Conservation (phyloP, 2,329 filamentous ascomycete genomes). For the Monascus ruber region DNA sequence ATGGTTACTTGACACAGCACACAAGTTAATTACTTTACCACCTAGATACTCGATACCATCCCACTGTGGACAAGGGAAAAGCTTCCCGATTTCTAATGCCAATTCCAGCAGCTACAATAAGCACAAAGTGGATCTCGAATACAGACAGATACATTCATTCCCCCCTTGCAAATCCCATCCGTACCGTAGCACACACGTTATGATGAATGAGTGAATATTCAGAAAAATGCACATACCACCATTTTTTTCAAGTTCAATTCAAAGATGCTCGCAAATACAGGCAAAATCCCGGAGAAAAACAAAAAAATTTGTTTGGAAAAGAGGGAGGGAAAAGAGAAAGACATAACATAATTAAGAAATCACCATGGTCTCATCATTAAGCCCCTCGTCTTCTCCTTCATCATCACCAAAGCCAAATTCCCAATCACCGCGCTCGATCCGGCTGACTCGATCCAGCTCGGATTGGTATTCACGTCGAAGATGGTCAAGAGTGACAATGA, state of each 20-base stretch:
- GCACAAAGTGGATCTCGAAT: too few relatives aligned
- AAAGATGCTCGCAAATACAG: not conserved
- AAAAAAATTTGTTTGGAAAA: constrained; percentile 2
- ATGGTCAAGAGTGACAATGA: constrained; percentile 74
- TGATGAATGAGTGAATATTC: too few relatives aligned
- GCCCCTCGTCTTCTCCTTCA: constrained; percentile 11
- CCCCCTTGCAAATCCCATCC: too few relatives aligned
- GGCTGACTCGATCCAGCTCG: constrained; percentile 77
- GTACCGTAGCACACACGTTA: too few relatives aligned
- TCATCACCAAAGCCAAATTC: constrained; percentile 47
- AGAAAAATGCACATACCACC: too few relatives aligned
- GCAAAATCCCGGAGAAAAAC: not conserved
- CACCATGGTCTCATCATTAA: constrained; percentile 28
- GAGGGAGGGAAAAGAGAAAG: constrained; percentile 1
- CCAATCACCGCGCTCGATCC: constrained; percentile 83
- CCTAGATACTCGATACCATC: too few relatives aligned
- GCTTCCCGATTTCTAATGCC: too few relatives aligned
- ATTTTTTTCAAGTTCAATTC: not conserved
- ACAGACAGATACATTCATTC: too few relatives aligned
- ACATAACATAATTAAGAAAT: constrained; percentile 11
- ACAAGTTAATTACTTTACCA: too few relatives aligned
- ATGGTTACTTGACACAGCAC: too few relatives aligned
- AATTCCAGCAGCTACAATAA: too few relatives aligned
- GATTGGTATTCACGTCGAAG: constrained; percentile 79
- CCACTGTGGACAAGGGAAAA: too few relatives aligned